These are phyloP conservation scores for Phaeomoniella chlamydospora DNA, from an alignment of 2,329 filamentous ascomycete species.

Conservation along the genomic window DNA sequence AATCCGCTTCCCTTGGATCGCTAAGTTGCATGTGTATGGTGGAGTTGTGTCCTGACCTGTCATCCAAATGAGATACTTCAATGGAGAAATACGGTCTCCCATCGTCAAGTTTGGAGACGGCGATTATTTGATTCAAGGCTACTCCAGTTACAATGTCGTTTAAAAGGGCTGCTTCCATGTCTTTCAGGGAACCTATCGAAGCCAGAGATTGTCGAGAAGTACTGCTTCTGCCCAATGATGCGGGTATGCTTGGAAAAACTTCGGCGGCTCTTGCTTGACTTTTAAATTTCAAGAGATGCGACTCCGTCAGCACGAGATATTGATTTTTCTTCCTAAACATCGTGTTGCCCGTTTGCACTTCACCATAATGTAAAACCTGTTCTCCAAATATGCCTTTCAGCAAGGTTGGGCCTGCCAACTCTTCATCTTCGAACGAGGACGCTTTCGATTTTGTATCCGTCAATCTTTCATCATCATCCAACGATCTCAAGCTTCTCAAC, in stretches of 20 bases:
- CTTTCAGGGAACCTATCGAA: slow-evolving; percentile 47
- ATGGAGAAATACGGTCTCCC: slow-evolving; percentile 51
- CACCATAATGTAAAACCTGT: slow-evolving; percentile 49
- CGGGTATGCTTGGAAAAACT: slow-evolving; percentile 39
- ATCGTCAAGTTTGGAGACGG: slow-evolving; percentile 53
- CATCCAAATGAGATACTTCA: slow-evolving; percentile 54
- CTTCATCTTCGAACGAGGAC: slow-evolving; percentile 31
- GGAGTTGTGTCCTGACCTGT: slow-evolving; percentile 45
- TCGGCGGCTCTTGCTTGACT: slow-evolving; percentile 52
- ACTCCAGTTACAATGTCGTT: slow-evolving; percentile 40
- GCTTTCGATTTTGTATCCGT: slow-evolving; percentile 34
- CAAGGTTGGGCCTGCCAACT: slow-evolving; percentile 17
- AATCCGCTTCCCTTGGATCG: slow-evolving; percentile 49
- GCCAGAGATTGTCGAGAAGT: slow-evolving; percentile 40
- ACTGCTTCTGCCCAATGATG: slow-evolving; percentile 23
- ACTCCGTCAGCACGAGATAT: slow-evolving; percentile 57
- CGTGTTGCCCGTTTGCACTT: slow-evolving; percentile 54
- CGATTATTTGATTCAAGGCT: slow-evolving; percentile 50
- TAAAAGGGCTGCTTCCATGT: slow-evolving; percentile 43
- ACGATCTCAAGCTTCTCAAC: slow-evolving; percentile 35
- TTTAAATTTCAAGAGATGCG: slow-evolving; percentile 54
- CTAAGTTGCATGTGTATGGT: slow-evolving; percentile 50
- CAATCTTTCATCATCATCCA: slow-evolving; percentile 37
- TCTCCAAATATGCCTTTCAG: slow-evolving; percentile 22
- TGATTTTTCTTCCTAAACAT: slow-evolving; percentile 62